Conservation (phyloP, 2,329 filamentous ascomycete genomes). For the Penicillium psychrosexuale region DNA sequence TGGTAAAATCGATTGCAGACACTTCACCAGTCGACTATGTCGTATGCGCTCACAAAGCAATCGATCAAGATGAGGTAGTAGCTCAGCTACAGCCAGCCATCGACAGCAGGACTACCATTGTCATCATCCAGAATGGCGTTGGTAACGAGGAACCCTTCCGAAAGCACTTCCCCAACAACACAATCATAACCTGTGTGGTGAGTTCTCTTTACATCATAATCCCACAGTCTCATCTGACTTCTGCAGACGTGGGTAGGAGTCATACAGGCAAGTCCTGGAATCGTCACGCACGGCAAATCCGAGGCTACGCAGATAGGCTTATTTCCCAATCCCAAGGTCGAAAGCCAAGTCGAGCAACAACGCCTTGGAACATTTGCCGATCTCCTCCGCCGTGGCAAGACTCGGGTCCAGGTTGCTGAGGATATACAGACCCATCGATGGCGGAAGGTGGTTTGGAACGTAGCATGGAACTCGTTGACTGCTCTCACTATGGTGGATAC, state of each 20-base stretch:
- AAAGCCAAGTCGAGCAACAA: slow-evolving; percentile 31
- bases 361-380: slow-evolving; percentile 44
- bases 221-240: not conserved
- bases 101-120: slow-evolving; percentile 36
- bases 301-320: slow-evolving; percentile 57
- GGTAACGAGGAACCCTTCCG: slow-evolving; percentile 43
- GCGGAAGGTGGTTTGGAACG: slow-evolving; percentile 46
- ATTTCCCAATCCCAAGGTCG: slow-evolving; percentile 41
- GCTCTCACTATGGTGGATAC: slow-evolving; percentile 45
- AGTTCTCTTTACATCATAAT: slow-evolving; percentile 16
- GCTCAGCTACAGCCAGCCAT: slow-evolving; percentile 37
- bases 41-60: slow-evolving; percentile 43
- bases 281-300: slow-evolving; percentile 50
- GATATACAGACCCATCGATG: slow-evolving; percentile 40
- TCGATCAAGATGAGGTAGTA: slow-evolving; percentile 42
- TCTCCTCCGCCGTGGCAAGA: slow-evolving; percentile 44
- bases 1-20: slow-evolving; percentile 40
- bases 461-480: slow-evolving; percentile 44
- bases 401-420: slow-evolving; percentile 34
- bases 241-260: slow-evolving; percentile 49
- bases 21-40: slow-evolving; percentile 34
- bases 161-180: slow-evolving; percentile 27
- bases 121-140: slow-evolving; percentile 43
- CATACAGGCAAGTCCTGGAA: slow-evolving; percentile 49
- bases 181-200: slow-evolving; percentile 45